Evolutionary conservation across 2,329 filamentous ascomycete species (phyloP), one percentile per base, ranked within the genome.

Genomic region (Botrytis byssoidea): DNA sequence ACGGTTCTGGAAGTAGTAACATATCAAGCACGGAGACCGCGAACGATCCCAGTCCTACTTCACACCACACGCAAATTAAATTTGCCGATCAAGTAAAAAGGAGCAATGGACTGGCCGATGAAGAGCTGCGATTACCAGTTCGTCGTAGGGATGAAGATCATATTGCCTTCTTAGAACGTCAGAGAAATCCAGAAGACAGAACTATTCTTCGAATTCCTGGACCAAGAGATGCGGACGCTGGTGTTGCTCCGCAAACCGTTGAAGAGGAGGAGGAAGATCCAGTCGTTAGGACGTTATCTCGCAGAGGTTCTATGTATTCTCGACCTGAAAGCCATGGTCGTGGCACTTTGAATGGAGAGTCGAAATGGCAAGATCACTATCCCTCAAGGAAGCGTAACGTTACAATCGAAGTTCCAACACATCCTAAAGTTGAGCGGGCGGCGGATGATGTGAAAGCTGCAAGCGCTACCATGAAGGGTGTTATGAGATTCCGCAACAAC

Each of bases 131-230:
- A 69, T 84, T 91, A 16, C 88, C 88, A 0, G 82, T 83, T 6
- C 85, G 84, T 65, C 81, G 88, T 66, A 85, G 87, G 48, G 86
- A 92, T 63, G 92, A 94, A 72, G 92, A 95, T 75, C 93, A 97
- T 79, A 97, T 98, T 79, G 92, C 92, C 9, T 96, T 98, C 79
- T 82, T 98, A 22, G 90, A 97, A 81, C 91, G 92, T 46, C 95
- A 98, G 81, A 89, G 94, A 55, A 91, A 93, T 73, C 86, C 86
- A 2, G 89, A 90, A 75, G 91, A 92, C 73, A 91, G 90, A 71
- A 90, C 91, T 48, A 90, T 94, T 0, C 84, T 98, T 61, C 91
- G 94, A 59, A 98, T 99, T 78, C 96, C 96, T 0, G 95, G 95
- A 32, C 96, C 96, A 1, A 87, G 95, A 78, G 96, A 98, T 80